Evolutionary conservation across 805 yeast species (phyloP), one percentile per base, ranked within the genome.

Genomic region (Tetrapisispora fleetii): DNA sequence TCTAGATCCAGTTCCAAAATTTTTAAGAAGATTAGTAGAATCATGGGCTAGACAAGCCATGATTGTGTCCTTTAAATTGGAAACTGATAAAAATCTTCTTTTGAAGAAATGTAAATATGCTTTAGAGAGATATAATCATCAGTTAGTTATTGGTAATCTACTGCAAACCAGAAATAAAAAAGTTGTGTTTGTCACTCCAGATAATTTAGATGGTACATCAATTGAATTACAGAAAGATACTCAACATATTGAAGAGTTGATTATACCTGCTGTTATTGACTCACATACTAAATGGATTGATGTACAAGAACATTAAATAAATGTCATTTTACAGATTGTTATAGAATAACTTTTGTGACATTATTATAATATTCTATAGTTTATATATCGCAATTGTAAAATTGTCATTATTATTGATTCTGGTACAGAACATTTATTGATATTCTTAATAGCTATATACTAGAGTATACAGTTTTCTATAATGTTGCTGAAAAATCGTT

Each of bases 1-100:
- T 56, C 70, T 93, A 54, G 97, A 91, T 62, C 98, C 96, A 4
- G 99, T 93, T 3, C 99, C 99, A 18, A 93, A 93, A 62, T 91
- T 93, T 58, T 74, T 93, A 58, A 78, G 87, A 54, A 73, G 96
- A 49, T 70, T 93, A 52, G 97, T 90, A 1, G 95, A 87, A 54
- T 76, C 81, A 11, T 93, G 99, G 99, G 96, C 96, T 0, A 95
- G 95, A 2, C 78, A 81, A 13, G 95, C 97, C 1, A 85, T 89
- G 95, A 87, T 93, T 49, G 85, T 91, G 1, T 85, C 95, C 17
- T 93, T 93, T 70, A 93, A 93, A 65, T 75, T 93, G 46, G 99
- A 93, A 62, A 93, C 99, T 0, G 99, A 93, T 64, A 63, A 68
- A 48, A 56, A 70, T 9, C 78, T 93, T 22, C 70, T 93, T 53